Evolutionary conservation across 176 grass and related monocot genomes (phyloP).

Genomic region (Musa troglodytarum): DNA sequence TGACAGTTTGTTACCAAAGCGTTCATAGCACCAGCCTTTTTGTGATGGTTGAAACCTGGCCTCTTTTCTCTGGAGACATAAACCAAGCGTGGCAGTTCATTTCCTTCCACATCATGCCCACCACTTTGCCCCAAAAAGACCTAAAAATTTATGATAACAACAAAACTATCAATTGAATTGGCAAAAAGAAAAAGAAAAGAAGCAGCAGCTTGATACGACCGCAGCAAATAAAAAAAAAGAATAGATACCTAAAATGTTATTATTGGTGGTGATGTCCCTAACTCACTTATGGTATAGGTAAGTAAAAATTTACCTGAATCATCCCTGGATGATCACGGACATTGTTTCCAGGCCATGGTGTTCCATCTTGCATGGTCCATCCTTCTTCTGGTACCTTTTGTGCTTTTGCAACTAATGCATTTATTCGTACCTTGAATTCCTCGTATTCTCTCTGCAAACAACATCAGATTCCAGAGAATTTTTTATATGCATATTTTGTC

Average conservation of each 20-base stretch:
- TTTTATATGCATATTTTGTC: neutral
- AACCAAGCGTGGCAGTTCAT: constrained; percentile 78
- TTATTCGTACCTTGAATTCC: constrained; percentile 91
- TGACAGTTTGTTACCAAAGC: constrained; percentile 42
- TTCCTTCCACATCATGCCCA: constrained; percentile 70
- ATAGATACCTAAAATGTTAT: too few relatives aligned
- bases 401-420: constrained; percentile 82
- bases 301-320: constrained; percentile 63
- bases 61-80: constrained; percentile 94
- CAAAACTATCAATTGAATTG: constrained; percentile 14
- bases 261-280: too few relatives aligned
- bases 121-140: constrained; percentile 96
- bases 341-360: constrained; percentile 89
- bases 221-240: neutral
- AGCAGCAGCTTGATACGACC: neutral
- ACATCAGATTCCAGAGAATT: constrained; percentile 8
- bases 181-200: neutral
- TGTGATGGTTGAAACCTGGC: constrained; percentile 82
- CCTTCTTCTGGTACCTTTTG: constrained; percentile 94
- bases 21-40: constrained; percentile 98
- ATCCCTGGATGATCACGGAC: constrained; percentile 91
- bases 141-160: constrained; percentile 30
- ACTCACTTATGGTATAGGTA: too few relatives aligned
- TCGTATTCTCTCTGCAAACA: constrained; percentile 79
- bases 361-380: constrained; percentile 97